phyloP scores from a whole-genome alignment of 305 asterid genomes.

The Fraxinus xanthoxyloides region DNA sequence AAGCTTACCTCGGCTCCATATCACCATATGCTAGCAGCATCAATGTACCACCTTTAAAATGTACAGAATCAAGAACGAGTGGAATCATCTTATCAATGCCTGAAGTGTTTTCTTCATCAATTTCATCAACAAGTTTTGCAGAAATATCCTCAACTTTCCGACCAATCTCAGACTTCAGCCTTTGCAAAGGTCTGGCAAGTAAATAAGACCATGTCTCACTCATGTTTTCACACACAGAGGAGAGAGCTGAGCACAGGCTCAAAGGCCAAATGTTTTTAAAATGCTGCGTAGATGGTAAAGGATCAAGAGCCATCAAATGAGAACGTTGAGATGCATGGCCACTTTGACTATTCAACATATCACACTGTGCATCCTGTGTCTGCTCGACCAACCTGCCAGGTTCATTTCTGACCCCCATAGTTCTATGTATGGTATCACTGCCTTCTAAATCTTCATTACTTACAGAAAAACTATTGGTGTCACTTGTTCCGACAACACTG shows the following conservation, averaged over 20 bases:
- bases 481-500: slow-evolving; percentile 18
- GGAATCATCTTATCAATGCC: slow-evolving; percentile 68
- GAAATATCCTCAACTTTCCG: slow-evolving; percentile 63
- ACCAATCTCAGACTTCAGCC: slow-evolving; percentile 65
- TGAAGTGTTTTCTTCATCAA: slow-evolving; percentile 48
- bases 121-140: slow-evolving; percentile 60
- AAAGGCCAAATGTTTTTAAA: slow-evolving; percentile 31
- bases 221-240: slow-evolving; percentile 38
- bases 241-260: slow-evolving; percentile 38
- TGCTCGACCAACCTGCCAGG: slow-evolving; percentile 34
- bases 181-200: slow-evolving; percentile 50
- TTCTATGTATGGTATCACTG: slow-evolving; percentile 27
- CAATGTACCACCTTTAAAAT: slow-evolving; percentile 76
- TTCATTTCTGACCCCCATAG: slow-evolving; percentile 33
- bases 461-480: slow-evolving; percentile 21
- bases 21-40: slow-evolving; percentile 98
- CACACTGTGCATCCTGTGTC: slow-evolving; percentile 36
- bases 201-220: slow-evolving; percentile 48
- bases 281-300: slow-evolving; percentile 36
- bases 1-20: slow-evolving; percentile 77
- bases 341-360: slow-evolving; percentile 34
- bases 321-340: slow-evolving; percentile 33
- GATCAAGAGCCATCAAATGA: slow-evolving; percentile 31
- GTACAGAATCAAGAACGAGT: slow-evolving; percentile 76
- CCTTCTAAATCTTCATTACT: slow-evolving; percentile 34